Evolutionary conservation across 306 rosid species (phyloP), one percentile per base, ranked within the genome.

Genomic region (Boehmeria nivea): DNA sequence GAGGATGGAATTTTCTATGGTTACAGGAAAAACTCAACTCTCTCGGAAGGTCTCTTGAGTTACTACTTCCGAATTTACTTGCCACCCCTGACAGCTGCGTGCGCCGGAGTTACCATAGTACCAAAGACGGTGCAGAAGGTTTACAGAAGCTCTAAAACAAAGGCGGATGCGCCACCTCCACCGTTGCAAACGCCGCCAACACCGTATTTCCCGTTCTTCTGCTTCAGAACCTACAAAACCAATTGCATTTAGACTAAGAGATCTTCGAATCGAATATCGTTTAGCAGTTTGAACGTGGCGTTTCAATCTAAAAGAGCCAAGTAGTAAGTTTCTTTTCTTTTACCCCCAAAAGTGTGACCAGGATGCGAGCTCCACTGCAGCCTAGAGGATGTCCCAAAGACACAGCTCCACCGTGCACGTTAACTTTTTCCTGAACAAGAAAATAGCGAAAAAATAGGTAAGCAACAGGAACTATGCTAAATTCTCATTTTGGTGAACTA

Each of bases 131-230:
- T n/a, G 46, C 21, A 61, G 53, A 61, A 42, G 43, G 60, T 71
- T 79, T 67, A 93, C 46, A 81, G 58, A 24, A 93, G 94, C 76
- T 93, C 96, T 67, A 93, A 52, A n/a, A 93, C 96, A 65, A 93
- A 85, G 53, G 96, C 99, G 62, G 99, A 93, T 73, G 95, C 99
- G 59, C 99, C 99, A 43, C 99, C 99, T 53, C 99, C 99, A 50
- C 99, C 99, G 11, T 93, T 93, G 81, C 99, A 93, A 56, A 93
- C 82, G 57, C 96, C 99, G 31, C 89, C 95, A 42, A 85, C 95
- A 26, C 99, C 99, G 18, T 85, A 81, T 74, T 87, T 93, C 48
- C 94, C 96, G 45, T 77, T 86, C 72, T 82, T 88, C 66, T 85
- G 86, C 84, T 43, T 87, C 72, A 93, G 74, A 67, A 85, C 95